These are phyloP conservation scores for Limnomonas spitsbergensis DNA, from an alignment of 139 green algal genomes.

Conservation along the genomic window DNA sequence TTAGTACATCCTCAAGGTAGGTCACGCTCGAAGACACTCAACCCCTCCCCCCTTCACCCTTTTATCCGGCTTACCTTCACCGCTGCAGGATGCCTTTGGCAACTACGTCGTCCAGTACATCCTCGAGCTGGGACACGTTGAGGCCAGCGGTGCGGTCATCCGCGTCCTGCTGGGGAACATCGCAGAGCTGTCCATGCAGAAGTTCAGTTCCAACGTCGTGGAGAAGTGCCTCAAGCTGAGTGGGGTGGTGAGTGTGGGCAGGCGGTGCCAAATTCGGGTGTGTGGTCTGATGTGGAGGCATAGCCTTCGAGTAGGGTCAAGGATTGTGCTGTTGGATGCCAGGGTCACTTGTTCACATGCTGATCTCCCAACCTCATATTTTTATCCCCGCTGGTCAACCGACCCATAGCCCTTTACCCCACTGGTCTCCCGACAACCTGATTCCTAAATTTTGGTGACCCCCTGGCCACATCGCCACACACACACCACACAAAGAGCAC, in stretches of 20 bases:
- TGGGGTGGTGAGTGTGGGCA: conserved; percentile 40
- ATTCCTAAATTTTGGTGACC: too few species aligned
- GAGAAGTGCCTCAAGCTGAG: conserved; percentile 97
- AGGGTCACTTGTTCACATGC: background rate
- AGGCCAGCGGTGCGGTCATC: conserved; percentile 37
- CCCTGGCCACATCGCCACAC: too few species aligned
- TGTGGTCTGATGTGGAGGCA: background rate
- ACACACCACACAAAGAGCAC: too few species aligned
- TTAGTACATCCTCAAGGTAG: too few species aligned
- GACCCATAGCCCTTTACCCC: background rate
- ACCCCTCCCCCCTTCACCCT: too few species aligned
- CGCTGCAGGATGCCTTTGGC: conserved; percentile 81
- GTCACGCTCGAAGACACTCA: too few species aligned
- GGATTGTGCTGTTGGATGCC: background rate
- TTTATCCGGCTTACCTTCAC: too few species aligned
- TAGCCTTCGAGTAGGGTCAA: background rate
- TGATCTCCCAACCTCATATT: background rate
- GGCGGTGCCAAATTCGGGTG: background rate
- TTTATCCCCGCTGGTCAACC: background rate
- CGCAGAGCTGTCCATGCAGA: conserved; percentile 86
- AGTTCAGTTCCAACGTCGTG: conserved; percentile 98
- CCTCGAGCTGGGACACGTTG: conserved; percentile 86
- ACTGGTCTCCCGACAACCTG: too few species aligned
- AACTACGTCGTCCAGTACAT: conserved; percentile 99
- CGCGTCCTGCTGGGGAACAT: conserved; percentile 62